Base-by-base conservation (phyloP, 495 filamentous ascomycete genomes). In the Lophium mytilinum region DNA sequence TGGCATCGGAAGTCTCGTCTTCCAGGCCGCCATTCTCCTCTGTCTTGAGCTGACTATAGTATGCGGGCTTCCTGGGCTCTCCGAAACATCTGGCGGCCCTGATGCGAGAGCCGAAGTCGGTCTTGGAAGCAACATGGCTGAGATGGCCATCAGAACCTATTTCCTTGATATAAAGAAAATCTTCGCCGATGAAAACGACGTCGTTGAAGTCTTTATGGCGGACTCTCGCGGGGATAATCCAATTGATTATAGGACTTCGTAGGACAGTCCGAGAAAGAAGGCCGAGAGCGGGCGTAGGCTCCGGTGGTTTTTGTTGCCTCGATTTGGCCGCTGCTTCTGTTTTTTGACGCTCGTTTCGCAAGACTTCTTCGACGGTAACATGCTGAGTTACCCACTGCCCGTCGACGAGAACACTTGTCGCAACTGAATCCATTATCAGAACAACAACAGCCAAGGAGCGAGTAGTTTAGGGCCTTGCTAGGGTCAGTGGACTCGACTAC, bases 131-230 rank as follows among this genome's bases (percentile, higher is more conserved):
- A 21, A 95, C 77, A 56, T 89, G 82, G 46, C 82, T 77, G 11
- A 96, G 77, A 55, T 83, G 83, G 12, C 79, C 80, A 73, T 86
- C 73, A 58, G 72, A 55, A 41, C 71, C 68, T 64, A 86, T 71
- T 71, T 86, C 83, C 61, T 86, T 84, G 59, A 98, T 80, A 49
- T 88, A 80, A 41, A 89, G 75, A 65, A 74, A 81, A 45, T 82
- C 73, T 53, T 87, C 87, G 37, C 87, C 83, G 46, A 98, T 79
- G 58, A 96, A 90, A n/a, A 90, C 84, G 59, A 96, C 87, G 76
- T 98, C 91, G 52, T 95, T 91, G 53, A 82, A 77, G 9, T 78
- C 66, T 47, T 75, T 72, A 54, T 81, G 81, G 42, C 90, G 76
- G 50, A 97, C 76, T 56, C 85, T 80, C 9, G 86, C 88, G 9